These are phyloP conservation scores for Papiliotrema nemorosa DNA, from an alignment of 1,284 basidiomycete species.

Conservation along the genomic window DNA sequence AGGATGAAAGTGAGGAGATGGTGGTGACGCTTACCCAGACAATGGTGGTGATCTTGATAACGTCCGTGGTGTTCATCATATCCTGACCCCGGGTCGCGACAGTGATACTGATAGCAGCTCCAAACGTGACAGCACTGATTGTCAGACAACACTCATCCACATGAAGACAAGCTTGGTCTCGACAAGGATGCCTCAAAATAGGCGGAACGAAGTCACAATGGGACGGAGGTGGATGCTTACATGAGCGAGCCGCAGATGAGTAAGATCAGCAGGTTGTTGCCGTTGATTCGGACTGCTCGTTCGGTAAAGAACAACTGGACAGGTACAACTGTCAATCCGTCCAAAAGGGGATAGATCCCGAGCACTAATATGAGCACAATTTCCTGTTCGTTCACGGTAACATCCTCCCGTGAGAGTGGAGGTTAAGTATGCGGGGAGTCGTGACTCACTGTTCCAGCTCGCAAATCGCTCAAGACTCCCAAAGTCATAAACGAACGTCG, in stretches of 20 bases:
- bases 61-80: neutral
- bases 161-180: no score
- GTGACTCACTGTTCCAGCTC: constrained; percentile 3
- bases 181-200: no score
- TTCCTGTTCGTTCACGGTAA: neutral
- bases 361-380: constrained; percentile 4
- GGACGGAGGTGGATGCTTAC: constrained; percentile 1
- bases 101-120: constrained; percentile 1
- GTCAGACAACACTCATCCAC: neutral
- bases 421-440: no score
- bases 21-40: no score
- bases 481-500: constrained; percentile 10
- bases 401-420: no score
- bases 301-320: constrained; percentile 13
- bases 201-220: no score
- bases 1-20: no score
- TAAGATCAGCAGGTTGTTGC: constrained; percentile 1
- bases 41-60: neutral
- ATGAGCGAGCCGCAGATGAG: constrained; percentile 3
- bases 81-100: constrained; percentile 3
- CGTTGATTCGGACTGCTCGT: constrained; percentile 9
- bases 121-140: constrained; percentile 3
- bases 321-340: constrained; percentile 9
- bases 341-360: constrained; percentile 8
- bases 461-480: constrained; percentile 7